Evolutionary conservation across 306 rosid species (phyloP), one percentile per base, ranked within the genome.

Genomic region (Phaseolus lunatus): DNA sequence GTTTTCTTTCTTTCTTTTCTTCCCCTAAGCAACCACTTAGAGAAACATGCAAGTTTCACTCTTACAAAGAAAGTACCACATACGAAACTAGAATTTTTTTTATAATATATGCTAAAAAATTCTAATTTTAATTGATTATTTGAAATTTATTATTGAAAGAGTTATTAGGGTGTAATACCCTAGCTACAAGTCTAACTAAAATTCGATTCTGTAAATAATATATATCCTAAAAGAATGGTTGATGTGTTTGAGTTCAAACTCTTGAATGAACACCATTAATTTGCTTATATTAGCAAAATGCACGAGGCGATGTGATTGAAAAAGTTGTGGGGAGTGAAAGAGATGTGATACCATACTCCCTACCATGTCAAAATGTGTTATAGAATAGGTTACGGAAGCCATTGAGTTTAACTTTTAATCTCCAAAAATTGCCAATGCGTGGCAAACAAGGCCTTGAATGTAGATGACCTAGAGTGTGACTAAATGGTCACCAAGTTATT

Each of bases 301-400:
- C 35, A 68, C 8, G 49, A 85, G 77, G 54, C 31, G 70, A 53
- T 75, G 18, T 16, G 6, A 53, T 62, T 72, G 24, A 59, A 54
- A n/a, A 79, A 58, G 67, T 56, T 53, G 16, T 69, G 75, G 23
- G 8, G 47, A 43, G 74, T 85, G 87, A 80, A 77, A 85, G 81
- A 78, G 85, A 85, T 85, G 83, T 78, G 24, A 33, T 33, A 77
- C 85, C 85, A 81, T 13, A 49, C 80, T 76, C 54, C 69, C 80
- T 72, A 77, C 49, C 77, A 66, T 50, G 78, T 27, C 14, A 84
- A 31, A 31, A 72, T 19, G 33, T 33, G 78, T 70, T 2, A 52
- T 67, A 50, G 80, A 26, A 73, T 81, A 78, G 84, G 67, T 81
- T 50, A 81, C 76, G 57, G 57, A 83, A 73, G 33, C 81, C 39